Conservation (phyloP, 179 eudicot genomes). For the Vitellaria paradoxa region DNA sequence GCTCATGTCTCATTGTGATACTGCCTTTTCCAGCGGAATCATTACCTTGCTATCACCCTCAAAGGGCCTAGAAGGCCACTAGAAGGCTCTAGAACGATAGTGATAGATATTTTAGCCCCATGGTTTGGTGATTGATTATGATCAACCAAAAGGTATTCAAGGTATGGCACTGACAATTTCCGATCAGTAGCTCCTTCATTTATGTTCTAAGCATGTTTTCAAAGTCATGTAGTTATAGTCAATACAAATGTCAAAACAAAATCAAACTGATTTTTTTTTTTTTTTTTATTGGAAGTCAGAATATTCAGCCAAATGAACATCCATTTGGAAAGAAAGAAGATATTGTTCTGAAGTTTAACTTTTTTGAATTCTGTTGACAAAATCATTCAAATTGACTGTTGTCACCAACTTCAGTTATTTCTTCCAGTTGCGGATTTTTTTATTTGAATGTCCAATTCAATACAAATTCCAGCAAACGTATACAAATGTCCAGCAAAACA, state of each 20-base stretch:
- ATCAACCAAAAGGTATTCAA: background rate
- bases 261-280: background rate
- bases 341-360: background rate
- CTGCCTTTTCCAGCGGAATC: background rate
- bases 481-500: background rate
- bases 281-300: background rate
- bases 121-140: no score
- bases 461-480: background rate
- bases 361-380: background rate
- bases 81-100: no score
- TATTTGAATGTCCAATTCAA: background rate
- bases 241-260: background rate
- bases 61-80: no score
- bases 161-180: background rate
- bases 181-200: background rate
- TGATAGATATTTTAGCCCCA: no score
- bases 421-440: background rate
- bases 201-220: background rate
- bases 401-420: background rate
- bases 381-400: background rate
- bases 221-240: constrained; percentile 1
- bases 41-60: no score
- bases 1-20: background rate
- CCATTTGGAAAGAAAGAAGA: background rate
- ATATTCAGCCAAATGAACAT: constrained; percentile 4